Percentiles rank a stretch among this genome's conserved stretches.
Evolutionary conservation across 83 land plant genomes (phyloP).

Genomic region (Diphasiastrum complanatum): DNA sequence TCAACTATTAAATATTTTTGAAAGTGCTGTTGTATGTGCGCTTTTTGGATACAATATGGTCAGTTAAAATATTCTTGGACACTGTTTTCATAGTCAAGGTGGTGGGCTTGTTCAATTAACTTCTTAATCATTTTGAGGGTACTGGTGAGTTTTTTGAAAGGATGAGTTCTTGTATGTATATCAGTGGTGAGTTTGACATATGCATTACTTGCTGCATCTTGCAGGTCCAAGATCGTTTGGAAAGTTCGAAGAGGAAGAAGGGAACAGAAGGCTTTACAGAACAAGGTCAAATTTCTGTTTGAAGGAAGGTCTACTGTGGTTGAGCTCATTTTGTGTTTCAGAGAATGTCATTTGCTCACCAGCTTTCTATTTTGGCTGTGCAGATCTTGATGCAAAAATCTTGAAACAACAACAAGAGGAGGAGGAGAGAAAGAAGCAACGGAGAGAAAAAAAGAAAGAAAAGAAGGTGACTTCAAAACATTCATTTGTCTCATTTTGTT

Average conservation of each 20-base stretch:
- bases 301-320: background rate
- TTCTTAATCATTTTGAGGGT: background rate
- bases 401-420: conserved; percentile 38
- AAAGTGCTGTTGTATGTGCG: no score
- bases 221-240: conserved; percentile 38
- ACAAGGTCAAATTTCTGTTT: conserved; percentile 14
- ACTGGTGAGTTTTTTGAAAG: background rate
- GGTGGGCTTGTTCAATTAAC: no score
- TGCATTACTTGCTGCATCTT: background rate
- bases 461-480: conserved; percentile 32
- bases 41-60: no score
- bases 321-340: background rate
- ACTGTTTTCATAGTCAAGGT: no score
- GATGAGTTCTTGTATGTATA: background rate
- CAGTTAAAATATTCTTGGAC: no score
- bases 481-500: no score
- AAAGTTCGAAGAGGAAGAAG: conserved; percentile 33
- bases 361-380: background rate
- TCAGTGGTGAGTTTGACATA: background rate
- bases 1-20: no score
- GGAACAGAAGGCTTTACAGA: conserved; percentile 29
- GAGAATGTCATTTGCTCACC: background rate
- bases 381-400: conserved; percentile 29
- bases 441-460: conserved; percentile 40
- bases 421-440: conserved; percentile 32